These are phyloP conservation scores for Cystobasidium slooffiae DNA, from an alignment of 1,284 basidiomycete genomes.

Conservation along the genomic window DNA sequence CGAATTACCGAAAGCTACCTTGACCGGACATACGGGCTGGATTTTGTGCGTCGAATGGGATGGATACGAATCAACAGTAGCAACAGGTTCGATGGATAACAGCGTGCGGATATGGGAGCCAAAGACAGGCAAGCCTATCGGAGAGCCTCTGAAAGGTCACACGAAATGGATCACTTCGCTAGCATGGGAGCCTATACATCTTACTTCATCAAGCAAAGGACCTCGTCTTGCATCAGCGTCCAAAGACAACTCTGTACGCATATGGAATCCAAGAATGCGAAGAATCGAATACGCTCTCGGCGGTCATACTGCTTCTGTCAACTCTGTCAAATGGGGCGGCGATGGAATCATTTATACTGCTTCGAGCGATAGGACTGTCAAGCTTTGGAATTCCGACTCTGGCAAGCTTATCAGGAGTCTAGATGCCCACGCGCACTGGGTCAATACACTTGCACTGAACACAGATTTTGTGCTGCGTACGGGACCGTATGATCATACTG, in stretches of 20 bases:
- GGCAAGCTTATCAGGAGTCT: conserved; percentile 69
- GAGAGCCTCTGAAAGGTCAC: conserved; percentile 86
- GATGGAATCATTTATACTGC: conserved; percentile 90
- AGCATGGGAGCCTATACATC: conserved; percentile 93
- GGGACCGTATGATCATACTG: conserved; percentile 89
- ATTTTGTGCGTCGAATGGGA: conserved; percentile 98
- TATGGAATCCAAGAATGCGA: conserved; percentile 82
- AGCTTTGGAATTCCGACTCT: conserved; percentile 85
- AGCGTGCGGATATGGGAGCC: conserved; percentile 84
- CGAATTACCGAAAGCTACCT: conserved; percentile 85
- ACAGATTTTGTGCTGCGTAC: conserved; percentile 94
- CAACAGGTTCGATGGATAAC: conserved; percentile 89
- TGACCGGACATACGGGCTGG: conserved; percentile 91
- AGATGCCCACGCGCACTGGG: conserved; percentile 98
- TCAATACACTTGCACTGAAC: conserved; percentile 92
- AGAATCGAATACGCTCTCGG: conserved; percentile 83
- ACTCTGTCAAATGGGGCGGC: conserved; percentile 94
- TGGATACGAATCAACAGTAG: conserved; percentile 82
- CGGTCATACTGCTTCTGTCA: conserved; percentile 91
- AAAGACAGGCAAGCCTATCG: conserved; percentile 79
- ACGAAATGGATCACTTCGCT: conserved; percentile 97
- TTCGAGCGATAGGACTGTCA: conserved; percentile 88
- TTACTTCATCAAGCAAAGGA: conserved; percentile 60
- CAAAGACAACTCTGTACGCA: conserved; percentile 91
- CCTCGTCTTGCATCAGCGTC: conserved; percentile 93